Evolutionary conservation across 2,329 filamentous ascomycete genomes (phyloP), one percentile per base, ranked within the genome.

Genomic region (Talaromyces sp.): DNA sequence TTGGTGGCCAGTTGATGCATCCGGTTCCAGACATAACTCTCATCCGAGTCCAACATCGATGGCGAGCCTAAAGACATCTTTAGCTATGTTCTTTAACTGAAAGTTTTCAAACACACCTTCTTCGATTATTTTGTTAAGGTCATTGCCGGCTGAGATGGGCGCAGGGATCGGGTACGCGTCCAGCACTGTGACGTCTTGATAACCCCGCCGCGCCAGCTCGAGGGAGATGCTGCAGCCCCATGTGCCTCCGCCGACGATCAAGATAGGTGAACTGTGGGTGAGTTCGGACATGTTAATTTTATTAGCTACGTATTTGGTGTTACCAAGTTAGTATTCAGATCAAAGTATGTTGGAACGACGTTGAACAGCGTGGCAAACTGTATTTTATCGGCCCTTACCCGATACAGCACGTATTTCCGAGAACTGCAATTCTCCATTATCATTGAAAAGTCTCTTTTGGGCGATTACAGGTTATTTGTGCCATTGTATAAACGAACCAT

Each of bases 231-330:
- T 78, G 8, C 76, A 72, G 10, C 78, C 77, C 59, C 77, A 75
- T 9, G 76, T 75, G 42, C 77, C 77, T n/a, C 78, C 79, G 30
- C 80, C 80, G n/a, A 79, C 75, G 27, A 81, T 73, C 28, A 80
- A 67, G n/a, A 64, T 55, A 1, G 56, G 30, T 10, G 62, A 60
- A 8, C 28, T 34, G 50, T 47, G 60, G 12, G 56, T 58, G 6
- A 61, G 5, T 34, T 58, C 36, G 5, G 47, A 40, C 55, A 61
- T 61, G 27, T 40, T 36, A 5, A 9, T 5, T 27, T 56, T 14
- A 18, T 18, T 56, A 16, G 6, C 3, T 4, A 6, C 4, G 53
- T 23, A 36, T 23, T 27, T 16, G 18, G 44, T 5, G n/a, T 47
- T n/a, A 16, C 16, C 36, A 40, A n/a, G 36, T 40, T 7, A 40